Conservation (phyloP, 768 basidiomycete species). For the Agaricus subrufescens region DNA sequence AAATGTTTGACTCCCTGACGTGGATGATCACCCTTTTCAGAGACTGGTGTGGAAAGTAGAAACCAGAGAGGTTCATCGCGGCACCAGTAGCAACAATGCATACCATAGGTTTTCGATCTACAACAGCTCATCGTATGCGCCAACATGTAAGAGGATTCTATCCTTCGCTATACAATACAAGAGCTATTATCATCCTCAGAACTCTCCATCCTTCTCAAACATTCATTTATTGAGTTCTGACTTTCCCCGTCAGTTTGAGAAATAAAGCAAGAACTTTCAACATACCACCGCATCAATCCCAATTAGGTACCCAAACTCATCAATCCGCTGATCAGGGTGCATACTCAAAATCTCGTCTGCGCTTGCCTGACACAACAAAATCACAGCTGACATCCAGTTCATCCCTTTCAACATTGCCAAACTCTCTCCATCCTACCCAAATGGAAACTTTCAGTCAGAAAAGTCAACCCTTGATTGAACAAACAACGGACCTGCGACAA, state of each 20-base stretch:
- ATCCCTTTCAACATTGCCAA: conserved; percentile 54
- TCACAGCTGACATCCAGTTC: conserved; percentile 66
- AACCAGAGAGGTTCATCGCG: too few relatives aligned
- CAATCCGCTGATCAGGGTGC: conserved; percentile 40
- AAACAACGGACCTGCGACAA: conserved; percentile 15
- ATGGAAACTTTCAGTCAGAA: background rate
- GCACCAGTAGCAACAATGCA: too few relatives aligned
- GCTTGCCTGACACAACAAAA: conserved; percentile 51
- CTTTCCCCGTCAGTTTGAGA: background rate
- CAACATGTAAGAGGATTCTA: background rate
- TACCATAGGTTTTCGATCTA: too few relatives aligned
- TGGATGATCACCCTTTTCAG: too few relatives aligned
- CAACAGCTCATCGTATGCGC: too few relatives aligned
- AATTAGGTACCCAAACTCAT: conserved; percentile 40
- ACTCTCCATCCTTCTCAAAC: background rate
- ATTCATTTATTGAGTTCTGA: background rate
- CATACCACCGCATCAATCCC: conserved; percentile 52
- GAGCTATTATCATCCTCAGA: background rate
- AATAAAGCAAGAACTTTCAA: conserved; percentile 1
- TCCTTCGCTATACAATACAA: background rate
- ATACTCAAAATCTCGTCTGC: conserved; percentile 54
- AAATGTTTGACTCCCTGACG: too few relatives aligned
- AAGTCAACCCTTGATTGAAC: background rate
- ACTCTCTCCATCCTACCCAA: conserved; percentile 53
- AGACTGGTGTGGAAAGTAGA: too few relatives aligned